Percentiles rank a stretch among this genome's conserved stretches.
These are phyloP conservation scores for Murraya koenigii DNA, from an alignment of 345 rosid species.

Conservation along the genomic window DNA sequence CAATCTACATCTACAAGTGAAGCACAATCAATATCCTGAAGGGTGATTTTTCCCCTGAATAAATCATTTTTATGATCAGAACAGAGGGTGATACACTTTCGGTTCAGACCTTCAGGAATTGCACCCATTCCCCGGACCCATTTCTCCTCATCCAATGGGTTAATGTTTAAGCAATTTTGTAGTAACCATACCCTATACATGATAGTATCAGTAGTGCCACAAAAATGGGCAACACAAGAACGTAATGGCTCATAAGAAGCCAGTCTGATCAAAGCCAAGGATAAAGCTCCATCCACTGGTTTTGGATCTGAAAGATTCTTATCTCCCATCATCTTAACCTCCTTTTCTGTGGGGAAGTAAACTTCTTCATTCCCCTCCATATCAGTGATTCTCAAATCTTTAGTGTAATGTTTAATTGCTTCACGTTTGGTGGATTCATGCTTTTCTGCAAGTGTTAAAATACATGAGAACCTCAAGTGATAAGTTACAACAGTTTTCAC, in stretches of 20 bases:
- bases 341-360: conserved; percentile 77
- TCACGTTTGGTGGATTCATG: conserved; percentile 84
- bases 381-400: conserved; percentile 66
- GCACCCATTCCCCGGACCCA: conserved; percentile 63
- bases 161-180: conserved; percentile 44
- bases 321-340: conserved; percentile 95
- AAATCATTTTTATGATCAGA: conserved; percentile 60
- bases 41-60: conserved; percentile 71
- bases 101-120: conserved; percentile 59
- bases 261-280: conserved; percentile 67
- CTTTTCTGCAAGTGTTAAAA: conserved; percentile 84
- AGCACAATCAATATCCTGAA: conserved; percentile 67
- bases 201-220: conserved; percentile 54
- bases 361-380: conserved; percentile 48
- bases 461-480: conserved; percentile 90
- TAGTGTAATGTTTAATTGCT: conserved; percentile 73
- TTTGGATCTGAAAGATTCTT: conserved; percentile 70
- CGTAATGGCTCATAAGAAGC: conserved; percentile 61
- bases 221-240: conserved; percentile 72
- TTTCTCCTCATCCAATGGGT: conserved; percentile 46
- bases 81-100: conserved; percentile 72
- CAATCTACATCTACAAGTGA: conserved; percentile 55
- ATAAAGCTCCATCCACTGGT: conserved; percentile 80
- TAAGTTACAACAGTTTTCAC: conserved; percentile 77
- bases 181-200: conserved; percentile 60